These are phyloP conservation scores for Penicillium desertorum DNA, from an alignment of 495 filamentous ascomycete genomes.

Conservation along the genomic window DNA sequence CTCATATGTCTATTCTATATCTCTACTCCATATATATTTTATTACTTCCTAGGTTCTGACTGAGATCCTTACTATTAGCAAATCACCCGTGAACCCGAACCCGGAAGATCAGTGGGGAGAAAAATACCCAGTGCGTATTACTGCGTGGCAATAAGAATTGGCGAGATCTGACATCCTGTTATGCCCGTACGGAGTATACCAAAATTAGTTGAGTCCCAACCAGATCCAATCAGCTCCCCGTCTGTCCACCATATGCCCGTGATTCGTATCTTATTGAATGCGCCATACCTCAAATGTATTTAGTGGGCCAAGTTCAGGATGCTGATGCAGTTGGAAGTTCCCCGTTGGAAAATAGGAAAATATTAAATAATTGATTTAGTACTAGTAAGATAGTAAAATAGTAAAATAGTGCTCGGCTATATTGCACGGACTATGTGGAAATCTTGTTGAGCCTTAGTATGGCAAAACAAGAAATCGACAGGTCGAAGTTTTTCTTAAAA, in stretches of 20 bases:
- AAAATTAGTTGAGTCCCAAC: slow-evolving; percentile 13
- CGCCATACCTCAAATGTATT: background rate
- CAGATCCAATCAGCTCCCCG: slow-evolving; percentile 20
- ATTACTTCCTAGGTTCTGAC: background rate
- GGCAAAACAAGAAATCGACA: background rate
- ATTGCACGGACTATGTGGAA: background rate
- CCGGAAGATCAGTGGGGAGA: slow-evolving; percentile 42
- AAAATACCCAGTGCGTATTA: slow-evolving; percentile 7
- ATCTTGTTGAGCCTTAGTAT: slow-evolving; percentile 1
- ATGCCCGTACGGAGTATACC: background rate
- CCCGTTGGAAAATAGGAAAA: background rate
- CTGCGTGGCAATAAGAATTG: slow-evolving; percentile 26
- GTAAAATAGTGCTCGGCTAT: background rate
- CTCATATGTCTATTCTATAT: background rate
- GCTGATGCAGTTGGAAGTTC: slow-evolving; percentile 1
- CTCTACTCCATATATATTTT: background rate
- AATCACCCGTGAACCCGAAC: slow-evolving; percentile 25
- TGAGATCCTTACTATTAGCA: slow-evolving; percentile 13
- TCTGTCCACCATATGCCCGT: slow-evolving; percentile 10
- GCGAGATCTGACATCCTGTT: slow-evolving; percentile 22
- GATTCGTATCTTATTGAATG: slow-evolving; percentile 13
- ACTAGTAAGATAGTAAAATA: background rate
- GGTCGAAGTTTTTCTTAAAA: background rate
- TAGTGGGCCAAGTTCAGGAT: slow-evolving; percentile 6
- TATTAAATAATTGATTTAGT: background rate